Conservation (phyloP, 2,329 filamentous ascomycete species). For the Berkeleyomyces basicola region DNA sequence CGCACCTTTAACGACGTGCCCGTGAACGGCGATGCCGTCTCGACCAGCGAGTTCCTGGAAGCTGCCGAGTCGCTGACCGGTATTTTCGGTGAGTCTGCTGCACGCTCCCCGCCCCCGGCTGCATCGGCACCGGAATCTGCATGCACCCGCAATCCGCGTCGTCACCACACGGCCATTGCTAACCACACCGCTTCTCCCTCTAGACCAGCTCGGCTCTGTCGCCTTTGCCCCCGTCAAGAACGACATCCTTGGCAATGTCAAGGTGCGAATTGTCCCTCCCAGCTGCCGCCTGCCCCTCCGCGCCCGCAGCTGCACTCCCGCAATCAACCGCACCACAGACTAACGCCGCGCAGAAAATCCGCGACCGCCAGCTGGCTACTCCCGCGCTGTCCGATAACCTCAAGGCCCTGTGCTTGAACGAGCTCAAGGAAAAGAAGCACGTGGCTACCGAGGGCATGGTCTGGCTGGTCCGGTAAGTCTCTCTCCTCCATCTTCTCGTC, state of each 20-base stretch:
- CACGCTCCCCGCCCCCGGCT: no score
- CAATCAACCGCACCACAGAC: conserved; percentile 8
- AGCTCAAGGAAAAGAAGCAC: conserved; percentile 82
- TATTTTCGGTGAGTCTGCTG: conserved; percentile 52
- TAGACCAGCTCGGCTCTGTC: conserved; percentile 48
- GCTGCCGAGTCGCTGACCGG: conserved; percentile 74
- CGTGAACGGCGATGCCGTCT: conserved; percentile 53
- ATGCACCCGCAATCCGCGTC: no score
- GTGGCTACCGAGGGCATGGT: conserved; percentile 74
- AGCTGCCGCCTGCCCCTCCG: background rate
- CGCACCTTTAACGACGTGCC: conserved; percentile 72
- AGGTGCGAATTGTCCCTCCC: conserved; percentile 34
- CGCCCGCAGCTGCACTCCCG: conserved; percentile 12
- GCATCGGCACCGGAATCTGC: no score
- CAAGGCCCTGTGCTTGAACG: conserved; percentile 70
- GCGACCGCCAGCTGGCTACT: conserved; percentile 61
- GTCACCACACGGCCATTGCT: no score
- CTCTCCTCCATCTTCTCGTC: background rate
- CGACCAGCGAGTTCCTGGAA: conserved; percentile 77
- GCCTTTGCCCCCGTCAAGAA: conserved; percentile 84
- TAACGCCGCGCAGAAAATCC: conserved; percentile 53
- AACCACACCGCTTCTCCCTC: background rate
- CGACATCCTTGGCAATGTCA: conserved; percentile 83
- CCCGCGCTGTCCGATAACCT: conserved; percentile 67
- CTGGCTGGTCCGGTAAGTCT: conserved; percentile 67